Evolutionary conservation across 441 rosid genomes (phyloP).

Genomic region (Populus tomentosa): DNA sequence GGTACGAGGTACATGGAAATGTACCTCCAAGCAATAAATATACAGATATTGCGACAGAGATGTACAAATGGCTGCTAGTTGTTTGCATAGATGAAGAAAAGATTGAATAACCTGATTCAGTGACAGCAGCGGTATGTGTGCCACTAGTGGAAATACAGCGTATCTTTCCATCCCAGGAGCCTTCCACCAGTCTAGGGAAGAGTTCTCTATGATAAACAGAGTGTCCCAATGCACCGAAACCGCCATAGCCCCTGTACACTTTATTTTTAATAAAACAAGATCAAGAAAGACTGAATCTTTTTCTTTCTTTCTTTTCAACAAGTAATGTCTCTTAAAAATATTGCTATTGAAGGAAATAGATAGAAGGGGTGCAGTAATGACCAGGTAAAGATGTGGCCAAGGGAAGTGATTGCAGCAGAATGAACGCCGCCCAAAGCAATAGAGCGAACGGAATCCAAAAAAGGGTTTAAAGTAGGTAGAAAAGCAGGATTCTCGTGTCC

Average conservation of each 20-base stretch:
- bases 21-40: background rate
- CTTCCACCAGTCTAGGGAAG: constrained; percentile 80
- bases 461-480: constrained; percentile 63
- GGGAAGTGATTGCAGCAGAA: constrained; percentile 66
- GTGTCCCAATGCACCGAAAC: constrained; percentile 95
- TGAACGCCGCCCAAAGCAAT: constrained; percentile 82
- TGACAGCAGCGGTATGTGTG: constrained; percentile 78
- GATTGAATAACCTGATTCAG: constrained; percentile 57
- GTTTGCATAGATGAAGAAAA: background rate
- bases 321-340: background rate
- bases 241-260: constrained; percentile 93
- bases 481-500: constrained; percentile 78
- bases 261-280: constrained; percentile 32
- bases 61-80: background rate
- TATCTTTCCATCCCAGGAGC: constrained; percentile 51
- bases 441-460: constrained; percentile 46
- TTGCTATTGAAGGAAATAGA: background rate
- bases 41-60: background rate
- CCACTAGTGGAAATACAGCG: constrained; percentile 74
- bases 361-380: constrained; percentile 24
- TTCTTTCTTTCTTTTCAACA: background rate
- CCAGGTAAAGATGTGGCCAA: constrained; percentile 81
- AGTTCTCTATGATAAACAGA: constrained; percentile 79
- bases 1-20: background rate
- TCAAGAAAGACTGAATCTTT: constrained; percentile 4